Evolutionary conservation across 2,329 filamentous ascomycete species (phyloP).

Genomic region (Mycocentrospora acerina): DNA sequence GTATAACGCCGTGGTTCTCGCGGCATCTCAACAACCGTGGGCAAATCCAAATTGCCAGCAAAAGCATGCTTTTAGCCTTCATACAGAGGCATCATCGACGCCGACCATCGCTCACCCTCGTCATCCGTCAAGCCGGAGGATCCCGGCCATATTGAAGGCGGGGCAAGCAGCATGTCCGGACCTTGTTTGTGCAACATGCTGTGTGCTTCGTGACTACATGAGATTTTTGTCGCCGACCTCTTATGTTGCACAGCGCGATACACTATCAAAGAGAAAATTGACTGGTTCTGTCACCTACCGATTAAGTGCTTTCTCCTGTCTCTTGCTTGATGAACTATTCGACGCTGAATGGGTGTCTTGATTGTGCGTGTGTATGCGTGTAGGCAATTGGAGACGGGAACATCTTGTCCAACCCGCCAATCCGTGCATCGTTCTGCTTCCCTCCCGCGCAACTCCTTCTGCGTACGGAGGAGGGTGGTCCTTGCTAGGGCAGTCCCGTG

Average conservation of each 20-base stretch:
- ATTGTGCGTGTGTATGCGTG: slow-evolving; percentile 8
- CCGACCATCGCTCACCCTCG: slow-evolving; percentile 20
- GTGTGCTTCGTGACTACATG: slow-evolving; percentile 18
- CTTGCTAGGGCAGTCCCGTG: slow-evolving; percentile 15
- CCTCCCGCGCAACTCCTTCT: slow-evolving; percentile 25
- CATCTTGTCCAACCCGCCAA: slow-evolving; percentile 12
- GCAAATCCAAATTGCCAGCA: background rate
- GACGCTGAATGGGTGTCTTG: slow-evolving; percentile 10
- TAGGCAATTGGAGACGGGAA: slow-evolving; percentile 15
- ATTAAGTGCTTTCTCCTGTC: slow-evolving; percentile 13
- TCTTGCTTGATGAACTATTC: slow-evolving; percentile 7
- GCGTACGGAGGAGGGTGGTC: slow-evolving; percentile 14
- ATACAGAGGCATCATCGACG: slow-evolving; percentile 10
- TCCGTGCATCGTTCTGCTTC: slow-evolving; percentile 16
- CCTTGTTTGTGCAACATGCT: slow-evolving; percentile 12
- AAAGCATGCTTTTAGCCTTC: slow-evolving; percentile 2
- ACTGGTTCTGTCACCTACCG: slow-evolving; percentile 32
- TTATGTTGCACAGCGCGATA: slow-evolving; percentile 22
- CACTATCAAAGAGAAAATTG: slow-evolving; percentile 13
- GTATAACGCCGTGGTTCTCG: no score
- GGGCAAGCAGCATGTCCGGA: slow-evolving; percentile 15
- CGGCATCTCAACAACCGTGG: no score
- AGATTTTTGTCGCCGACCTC: slow-evolving; percentile 31
- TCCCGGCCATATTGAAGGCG: slow-evolving; percentile 14
- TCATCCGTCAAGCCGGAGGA: slow-evolving; percentile 10